Conservation (phyloP, 257 asterid genomes). For the Solanum boliviense region DNA sequence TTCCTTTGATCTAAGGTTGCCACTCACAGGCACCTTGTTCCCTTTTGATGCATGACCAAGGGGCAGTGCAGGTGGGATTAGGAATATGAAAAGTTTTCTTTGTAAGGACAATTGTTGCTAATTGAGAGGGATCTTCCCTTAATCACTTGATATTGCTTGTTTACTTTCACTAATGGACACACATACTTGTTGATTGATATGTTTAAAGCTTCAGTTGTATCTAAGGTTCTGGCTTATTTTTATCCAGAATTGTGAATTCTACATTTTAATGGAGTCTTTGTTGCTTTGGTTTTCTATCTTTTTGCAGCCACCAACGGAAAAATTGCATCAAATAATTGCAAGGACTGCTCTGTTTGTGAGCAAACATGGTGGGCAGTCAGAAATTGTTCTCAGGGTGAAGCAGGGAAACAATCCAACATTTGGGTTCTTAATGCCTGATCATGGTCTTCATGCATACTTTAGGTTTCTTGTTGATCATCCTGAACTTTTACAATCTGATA, state of each 20-base stretch:
- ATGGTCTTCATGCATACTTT: slow-evolving; percentile 78
- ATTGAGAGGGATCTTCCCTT: slow-evolving; percentile 30
- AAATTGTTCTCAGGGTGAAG: slow-evolving; percentile 83
- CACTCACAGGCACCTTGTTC: slow-evolving; percentile 79
- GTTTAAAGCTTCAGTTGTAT: neutral
- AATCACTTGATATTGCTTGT: neutral
- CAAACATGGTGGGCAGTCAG: slow-evolving; percentile 89
- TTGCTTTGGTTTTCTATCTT: neutral
- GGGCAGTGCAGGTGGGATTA: slow-evolving; percentile 96
- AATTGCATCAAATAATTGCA: slow-evolving; percentile 82
- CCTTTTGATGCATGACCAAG: slow-evolving; percentile 76
- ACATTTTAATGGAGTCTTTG: slow-evolving; percentile 13
- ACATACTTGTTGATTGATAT: neutral
- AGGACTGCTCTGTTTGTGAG: slow-evolving; percentile 89
- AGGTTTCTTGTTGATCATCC: slow-evolving; percentile 84
- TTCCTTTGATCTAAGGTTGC: slow-evolving; percentile 74
- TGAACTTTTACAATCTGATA: slow-evolving; percentile 41
- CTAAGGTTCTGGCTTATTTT: slow-evolving; percentile 1
- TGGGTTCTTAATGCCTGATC: slow-evolving; percentile 92
- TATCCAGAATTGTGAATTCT: slow-evolving; percentile 2
- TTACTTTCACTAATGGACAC: neutral
- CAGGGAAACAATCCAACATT: slow-evolving; percentile 92
- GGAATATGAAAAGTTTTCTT: slow-evolving; percentile 47
- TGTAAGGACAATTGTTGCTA: slow-evolving; percentile 40
- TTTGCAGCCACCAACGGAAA: slow-evolving; percentile 87